Evolutionary conservation across 2,329 filamentous ascomycete genomes (phyloP).

Genomic region (Paracorniculantispora psalliotae): DNA sequence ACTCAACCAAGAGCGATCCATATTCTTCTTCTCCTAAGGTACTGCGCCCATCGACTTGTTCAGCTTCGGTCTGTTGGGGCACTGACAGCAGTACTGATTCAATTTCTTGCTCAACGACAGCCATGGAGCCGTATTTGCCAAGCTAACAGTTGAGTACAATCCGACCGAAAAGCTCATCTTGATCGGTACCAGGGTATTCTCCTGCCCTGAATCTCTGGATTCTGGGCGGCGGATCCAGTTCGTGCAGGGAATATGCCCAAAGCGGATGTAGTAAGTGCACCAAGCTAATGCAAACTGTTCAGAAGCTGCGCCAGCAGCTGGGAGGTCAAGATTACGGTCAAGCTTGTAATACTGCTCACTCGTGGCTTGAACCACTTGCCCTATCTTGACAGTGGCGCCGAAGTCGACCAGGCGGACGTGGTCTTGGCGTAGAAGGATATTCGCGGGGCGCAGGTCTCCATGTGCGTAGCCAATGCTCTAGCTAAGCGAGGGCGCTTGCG

Average conservation of each 20-base stretch:
- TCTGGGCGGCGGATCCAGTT: not conserved
- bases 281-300: not conserved
- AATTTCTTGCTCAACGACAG: not conserved
- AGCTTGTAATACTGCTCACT: not conserved
- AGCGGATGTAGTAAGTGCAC: not conserved
- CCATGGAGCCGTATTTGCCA: not conserved
- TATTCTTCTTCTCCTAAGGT: not conserved
- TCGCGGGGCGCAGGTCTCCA: not conserved
- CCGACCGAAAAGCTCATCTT: not conserved
- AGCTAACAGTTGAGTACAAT: not conserved
- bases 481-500: not conserved
- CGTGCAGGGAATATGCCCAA: not conserved
- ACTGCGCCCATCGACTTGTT: not conserved
- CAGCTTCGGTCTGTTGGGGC: not conserved
- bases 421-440: not conserved
- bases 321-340: not conserved
- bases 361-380: not conserved
- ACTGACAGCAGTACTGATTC: not conserved
- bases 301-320: not conserved
- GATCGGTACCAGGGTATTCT: not conserved
- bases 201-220: not conserved
- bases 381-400: not conserved
- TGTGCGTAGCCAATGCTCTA: not conserved
- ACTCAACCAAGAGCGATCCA: not conserved
- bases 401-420: not conserved